Evolutionary conservation across 768 basidiomycete species (phyloP), one percentile per base, ranked within the genome.

Genomic region (Russula abietina): DNA sequence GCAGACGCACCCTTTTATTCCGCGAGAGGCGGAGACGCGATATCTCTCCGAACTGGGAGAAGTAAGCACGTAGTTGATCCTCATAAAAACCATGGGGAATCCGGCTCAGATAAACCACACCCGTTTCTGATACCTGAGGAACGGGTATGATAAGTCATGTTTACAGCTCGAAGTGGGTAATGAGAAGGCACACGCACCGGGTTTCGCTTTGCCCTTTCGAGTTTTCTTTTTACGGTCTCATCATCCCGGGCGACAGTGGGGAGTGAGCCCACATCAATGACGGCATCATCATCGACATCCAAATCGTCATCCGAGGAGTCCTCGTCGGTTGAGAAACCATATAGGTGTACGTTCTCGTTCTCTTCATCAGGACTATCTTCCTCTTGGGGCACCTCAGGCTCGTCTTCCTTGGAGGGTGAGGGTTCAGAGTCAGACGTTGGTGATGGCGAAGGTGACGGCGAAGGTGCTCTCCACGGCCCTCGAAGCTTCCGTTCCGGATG

Each of bases 61-160:
- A 97, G 76, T 98, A 98, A 2, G 84, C 86, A 66, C 84, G 85
- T 74, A 98, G 85, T 74, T 98, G 88, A 59, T 91, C 92, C 75
- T 99, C 97, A 75, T 93, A 96, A 76, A 99, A 98, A 24, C 97
- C 97, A 69, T 98, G 94, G 2, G 97, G 97, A 58, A 99, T 81
- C 62, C 94, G 87, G 17, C 94, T 88, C 58, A 99, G 80, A 78
- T 85, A 94, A 24, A 99, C 71, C 0, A 95, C 93, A 28, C 97
- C 97, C 46, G 82, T 83, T 68, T 92, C 85, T 66, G 79, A 81
- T 30, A 78, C 77, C 85, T 86, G 68, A 65, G 41, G 41, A 36
- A 17, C 4, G 11, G 26, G 60, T 60, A 61, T 65, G 45, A 64
- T 68, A 33, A 45, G 60, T 3, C 8, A 2, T 14, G 24, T 28